phyloP scores from a whole-genome alignment of 306 rosid species.

The Castanea mollissima region DNA sequence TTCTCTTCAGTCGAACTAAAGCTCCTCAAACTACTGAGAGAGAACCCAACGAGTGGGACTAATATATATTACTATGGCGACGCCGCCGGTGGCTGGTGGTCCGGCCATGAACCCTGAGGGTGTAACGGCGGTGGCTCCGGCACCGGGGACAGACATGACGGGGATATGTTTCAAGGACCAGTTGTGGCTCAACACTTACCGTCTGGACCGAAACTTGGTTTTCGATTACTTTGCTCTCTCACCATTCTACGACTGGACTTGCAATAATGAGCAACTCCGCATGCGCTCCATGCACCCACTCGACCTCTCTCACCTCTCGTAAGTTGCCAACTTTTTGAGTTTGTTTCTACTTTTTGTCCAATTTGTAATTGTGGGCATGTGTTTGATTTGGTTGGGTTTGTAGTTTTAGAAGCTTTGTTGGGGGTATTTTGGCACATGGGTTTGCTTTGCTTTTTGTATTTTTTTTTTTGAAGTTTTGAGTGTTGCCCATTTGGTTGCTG shows the following conservation, averaged over 20 bases:
- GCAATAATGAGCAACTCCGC: slow-evolving; percentile 92
- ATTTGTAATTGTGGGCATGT: background rate
- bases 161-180: slow-evolving; percentile 94
- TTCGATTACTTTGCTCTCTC: slow-evolving; percentile 94
- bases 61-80: slow-evolving; percentile 39
- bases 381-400: background rate
- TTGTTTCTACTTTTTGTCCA: background rate
- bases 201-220: slow-evolving; percentile 81
- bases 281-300: slow-evolving; percentile 90
- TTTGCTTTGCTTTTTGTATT: no score
- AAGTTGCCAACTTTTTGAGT: background rate
- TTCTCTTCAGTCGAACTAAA: no score
- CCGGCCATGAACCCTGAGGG: slow-evolving; percentile 30
- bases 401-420: no score
- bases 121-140: slow-evolving; percentile 22
- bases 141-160: slow-evolving; percentile 91
- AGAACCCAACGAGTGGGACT: no score
- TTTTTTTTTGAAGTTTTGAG: no score
- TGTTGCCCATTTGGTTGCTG: no score
- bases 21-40: no score
- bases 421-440: no score
- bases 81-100: slow-evolving; percentile 35
- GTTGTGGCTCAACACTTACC: slow-evolving; percentile 82
- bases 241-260: slow-evolving; percentile 87
- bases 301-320: slow-evolving; percentile 73